Percentiles rank a stretch among this genome's conserved stretches.
These are phyloP conservation scores for Fraxinus sp. DNA, from an alignment of 305 asterid species.

Conservation along the genomic window DNA sequence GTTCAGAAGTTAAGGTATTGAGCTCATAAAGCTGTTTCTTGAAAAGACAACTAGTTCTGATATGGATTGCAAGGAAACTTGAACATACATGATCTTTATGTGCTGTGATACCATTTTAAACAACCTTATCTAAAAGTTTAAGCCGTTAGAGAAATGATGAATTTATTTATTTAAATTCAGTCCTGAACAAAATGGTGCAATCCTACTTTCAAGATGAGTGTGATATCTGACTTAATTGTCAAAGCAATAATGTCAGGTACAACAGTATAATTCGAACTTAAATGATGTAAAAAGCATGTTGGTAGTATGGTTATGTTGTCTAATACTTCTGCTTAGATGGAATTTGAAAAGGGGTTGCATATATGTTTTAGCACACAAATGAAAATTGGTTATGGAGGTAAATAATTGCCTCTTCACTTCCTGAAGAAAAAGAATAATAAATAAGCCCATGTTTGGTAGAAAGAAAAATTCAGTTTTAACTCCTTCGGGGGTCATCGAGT, in stretches of 20 bases:
- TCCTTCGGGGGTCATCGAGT: too few relatives aligned
- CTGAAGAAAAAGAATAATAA: not conserved
- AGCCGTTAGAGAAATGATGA: not conserved
- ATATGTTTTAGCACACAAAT: not conserved
- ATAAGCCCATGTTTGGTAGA: not conserved
- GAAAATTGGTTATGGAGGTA: not conserved
- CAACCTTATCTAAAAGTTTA: not conserved
- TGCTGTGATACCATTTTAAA: not conserved
- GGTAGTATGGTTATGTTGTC: not conserved
- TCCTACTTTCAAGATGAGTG: not conserved
- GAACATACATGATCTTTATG: not conserved
- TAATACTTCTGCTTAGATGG: not conserved
- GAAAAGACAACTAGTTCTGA: not conserved
- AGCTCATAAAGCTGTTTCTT: constrained; percentile 18
- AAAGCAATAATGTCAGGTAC: not conserved
- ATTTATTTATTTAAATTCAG: not conserved
- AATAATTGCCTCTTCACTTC: not conserved
- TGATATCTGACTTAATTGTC: not conserved
- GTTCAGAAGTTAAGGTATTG: constrained; percentile 70
- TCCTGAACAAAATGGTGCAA: not conserved
- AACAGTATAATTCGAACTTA: not conserved
- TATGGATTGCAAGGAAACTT: not conserved
- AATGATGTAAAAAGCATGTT: not conserved
- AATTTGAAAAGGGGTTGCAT: not conserved
- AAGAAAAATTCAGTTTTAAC: not conserved